Evolutionary conservation across 352 stramenopile species (phyloP), one percentile per base, ranked within the genome.

Genomic region (Phytophthora rubi): DNA sequence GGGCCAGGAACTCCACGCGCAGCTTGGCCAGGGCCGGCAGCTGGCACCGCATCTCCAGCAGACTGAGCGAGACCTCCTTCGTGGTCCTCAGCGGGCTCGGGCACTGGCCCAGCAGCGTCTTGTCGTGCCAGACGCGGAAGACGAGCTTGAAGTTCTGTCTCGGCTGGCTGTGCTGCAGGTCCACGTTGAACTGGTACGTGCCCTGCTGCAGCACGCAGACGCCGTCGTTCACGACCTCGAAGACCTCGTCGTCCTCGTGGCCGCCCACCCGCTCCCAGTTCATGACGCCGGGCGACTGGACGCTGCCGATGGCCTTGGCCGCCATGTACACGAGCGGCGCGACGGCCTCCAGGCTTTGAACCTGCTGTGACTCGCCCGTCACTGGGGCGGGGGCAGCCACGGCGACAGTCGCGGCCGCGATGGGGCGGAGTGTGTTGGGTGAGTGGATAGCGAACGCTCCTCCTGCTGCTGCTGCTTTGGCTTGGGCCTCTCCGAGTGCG

Each of bases 101-200:
- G 42, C 77, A 85, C 60, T 82, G 75, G 48, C 62, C 70, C 33
- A 85, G 37, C 51, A 85, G 65, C 57, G 78, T 77, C 62, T 80
- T 76, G 61, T 64, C 63, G 33, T 77, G 54, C 77, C 77, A 85
- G 13, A 81, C 48, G 45, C 79, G 81, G 62, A 81, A 85, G 6
- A 70, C 53, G 57, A 67, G 71, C 13, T 71, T 79, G 54, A 73
- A 77, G 52, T 73, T 74, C 55, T 79, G 70, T 48, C 67, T 65
- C 44, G 71, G 73, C 35, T 79, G 74, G 28, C 68, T 81, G 52
- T 85, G 77, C 49, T 77, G 58, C 52, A 85, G 39, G 54, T 85
- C 77, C 42, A 85, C 59, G 42, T 85, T 85, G 35, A 85, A 39
- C 65, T 85, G 75, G 65, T 81, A 85, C 42, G 45, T 65, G 16